Evolutionary conservation across 2,329 filamentous ascomycete species (phyloP), one percentile per base, ranked within the genome.

Genomic region (Lasiodiplodia hormozganensis): DNA sequence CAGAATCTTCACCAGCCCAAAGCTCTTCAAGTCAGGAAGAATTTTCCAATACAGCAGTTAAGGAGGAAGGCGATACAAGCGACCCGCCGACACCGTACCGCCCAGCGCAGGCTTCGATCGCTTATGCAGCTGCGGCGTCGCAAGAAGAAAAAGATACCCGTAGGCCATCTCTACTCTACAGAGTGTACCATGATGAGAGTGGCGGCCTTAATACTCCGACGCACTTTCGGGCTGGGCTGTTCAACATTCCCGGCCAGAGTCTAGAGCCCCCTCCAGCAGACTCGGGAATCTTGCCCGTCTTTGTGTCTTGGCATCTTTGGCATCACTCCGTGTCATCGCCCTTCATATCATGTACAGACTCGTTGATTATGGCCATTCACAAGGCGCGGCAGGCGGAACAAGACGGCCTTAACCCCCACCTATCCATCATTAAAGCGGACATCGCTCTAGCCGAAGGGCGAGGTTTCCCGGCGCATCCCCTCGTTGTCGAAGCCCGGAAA

Each of bases 321-420:
- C 62, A 65, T 0, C 49, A 65, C 2, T 12, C 21, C 0, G 2
- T 51, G 11, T 51, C 49, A 0, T 65, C 62, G 2, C 62, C 49
- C 1, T 65, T 65, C 6, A 47, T 65, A 8, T 65, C 62, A 3
- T 56, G 51, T 16, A 65, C 62, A 4, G 62, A 65, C 3, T 43
- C 34, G 0, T 16, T 65, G 0, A 52, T 65, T 23, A 54, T 65
- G 49, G 62, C 62, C 0, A 21, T 47, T 2, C 52, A 54, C 23
- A 65, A 65, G 11, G 62, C 62, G 18, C 34, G 49, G 1, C 34
- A 21, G 4, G 49, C 49, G 16, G 62, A 65, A 18, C 16, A 4
- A 3, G 23, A 5, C 12, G 62, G 62, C 23, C 11, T 54, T 7
- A 14, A 43, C 10, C 62, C 62, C 0, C 52, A 65, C 21, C 3